Percentiles rank a stretch among this genome's conserved stretches.
These are phyloP conservation scores for Medicago ruthenica DNA, from an alignment of 306 rosid genomes.

Conservation along the genomic window DNA sequence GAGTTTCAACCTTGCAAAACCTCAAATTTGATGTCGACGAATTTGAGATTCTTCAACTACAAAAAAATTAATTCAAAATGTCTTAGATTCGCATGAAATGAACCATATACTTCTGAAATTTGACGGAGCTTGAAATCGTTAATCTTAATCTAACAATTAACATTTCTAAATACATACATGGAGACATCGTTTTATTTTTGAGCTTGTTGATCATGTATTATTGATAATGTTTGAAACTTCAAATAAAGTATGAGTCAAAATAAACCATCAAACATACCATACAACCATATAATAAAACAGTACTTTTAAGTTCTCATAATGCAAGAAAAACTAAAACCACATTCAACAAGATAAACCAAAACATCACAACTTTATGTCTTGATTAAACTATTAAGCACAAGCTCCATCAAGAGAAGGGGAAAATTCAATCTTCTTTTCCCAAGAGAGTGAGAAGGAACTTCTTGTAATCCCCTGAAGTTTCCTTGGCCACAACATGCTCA, in stretches of 20 bases:
- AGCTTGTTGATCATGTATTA: not conserved
- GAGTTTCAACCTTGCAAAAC: too few species aligned
- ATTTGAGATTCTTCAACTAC: too few species aligned
- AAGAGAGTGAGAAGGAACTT: constrained; percentile 50
- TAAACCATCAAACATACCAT: constrained; percentile 11
- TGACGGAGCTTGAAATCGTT: not conserved
- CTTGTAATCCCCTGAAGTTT: constrained; percentile 53
- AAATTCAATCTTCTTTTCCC: constrained; percentile 36
- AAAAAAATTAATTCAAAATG: too few species aligned
- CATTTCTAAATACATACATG: not conserved
- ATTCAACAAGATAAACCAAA: constrained; percentile 27
- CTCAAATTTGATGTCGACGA: too few species aligned
- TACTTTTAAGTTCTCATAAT: constrained; percentile 27
- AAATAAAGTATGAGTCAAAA: not conserved
- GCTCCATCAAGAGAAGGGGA: not conserved
- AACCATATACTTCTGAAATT: too few species aligned
- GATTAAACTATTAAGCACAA: constrained; percentile 33
- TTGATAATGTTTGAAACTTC: constrained; percentile 13
- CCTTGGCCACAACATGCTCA: constrained; percentile 73
- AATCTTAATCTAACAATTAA: not conserved
- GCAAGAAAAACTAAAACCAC: constrained; percentile 29
- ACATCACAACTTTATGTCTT: not conserved
- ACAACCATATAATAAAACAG: not conserved
- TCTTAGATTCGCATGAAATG: too few species aligned
- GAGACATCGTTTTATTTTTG: not conserved